Evolutionary conservation across 2,329 filamentous ascomycete genomes (phyloP), one percentile per base, ranked within the genome.

Genomic region (Calonectria naviculata): DNA sequence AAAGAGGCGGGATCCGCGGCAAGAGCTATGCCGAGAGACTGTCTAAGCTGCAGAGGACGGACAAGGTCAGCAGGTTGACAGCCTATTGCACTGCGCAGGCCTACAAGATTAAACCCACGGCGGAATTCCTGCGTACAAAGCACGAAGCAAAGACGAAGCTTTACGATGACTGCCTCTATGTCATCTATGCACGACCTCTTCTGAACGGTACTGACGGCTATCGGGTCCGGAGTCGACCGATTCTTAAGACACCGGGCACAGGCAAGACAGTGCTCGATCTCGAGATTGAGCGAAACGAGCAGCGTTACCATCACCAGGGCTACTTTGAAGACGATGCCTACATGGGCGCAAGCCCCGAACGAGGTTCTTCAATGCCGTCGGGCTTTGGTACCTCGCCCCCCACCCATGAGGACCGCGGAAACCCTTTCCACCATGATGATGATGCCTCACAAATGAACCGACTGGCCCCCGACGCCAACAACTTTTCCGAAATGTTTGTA

Each of bases 111-210:
- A 93, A 93, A 77, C 90, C 92, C 29, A 95, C 95, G n/a, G 95
- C 95, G 17, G 91, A 94, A 38, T 99, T 99, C 81, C 87, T 98
- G 72, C 93, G 94, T 77, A 94, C 94, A 74, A 93, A 93, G 78
- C 97, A 99, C 84, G 92, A 93, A 36, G 96, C 95, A 1, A 93
- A 95, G 84, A 97, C 96, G 17, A 99, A 99, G 84, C 88, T 98
- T 6, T 99, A 99, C 83, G 97, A 99, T 82, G 97, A 99, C 83
- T 99, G 97, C 80, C 87, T 99, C 28, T 99, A 99, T 81, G 94
- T 93, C 29, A 96, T 98, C 58, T 99, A 99, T 82, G 95, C 98
- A 80, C 86, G 98, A 34, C 97, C 97, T 6, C 85, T 99, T 19
- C 87, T 98, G 65, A 93, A 94, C 3, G 97, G 96, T 1, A 91